Evolutionary conservation across 2,329 filamentous ascomycete genomes (phyloP).

Genomic region (Penicillium rolfsii): DNA sequence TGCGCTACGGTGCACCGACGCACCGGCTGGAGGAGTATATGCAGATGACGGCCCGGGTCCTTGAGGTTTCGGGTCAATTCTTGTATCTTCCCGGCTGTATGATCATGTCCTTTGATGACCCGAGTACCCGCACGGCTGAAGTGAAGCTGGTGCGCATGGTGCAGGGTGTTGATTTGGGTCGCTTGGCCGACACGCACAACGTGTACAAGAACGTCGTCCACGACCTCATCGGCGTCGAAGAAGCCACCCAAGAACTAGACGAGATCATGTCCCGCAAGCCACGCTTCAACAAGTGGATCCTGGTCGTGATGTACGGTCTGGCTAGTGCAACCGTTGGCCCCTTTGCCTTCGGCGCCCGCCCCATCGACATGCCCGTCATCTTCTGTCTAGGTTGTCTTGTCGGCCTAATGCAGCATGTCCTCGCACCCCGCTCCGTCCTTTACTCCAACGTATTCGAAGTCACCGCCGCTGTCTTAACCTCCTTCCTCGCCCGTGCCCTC

Average conservation of each 20-base stretch:
- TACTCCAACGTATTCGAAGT: constrained; percentile 69
- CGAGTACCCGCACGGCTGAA: constrained; percentile 52
- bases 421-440: constrained; percentile 74
- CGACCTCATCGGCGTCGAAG: constrained; percentile 52
- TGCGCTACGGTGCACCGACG: constrained; percentile 90
- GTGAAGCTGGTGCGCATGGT: constrained; percentile 51
- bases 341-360: constrained; percentile 77
- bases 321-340: constrained; percentile 77
- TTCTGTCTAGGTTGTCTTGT: constrained; percentile 77
- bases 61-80: constrained; percentile 89
- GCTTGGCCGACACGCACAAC: constrained; percentile 51
- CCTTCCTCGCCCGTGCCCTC: constrained; percentile 69
- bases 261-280: constrained; percentile 61
- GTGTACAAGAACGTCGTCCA: constrained; percentile 56
- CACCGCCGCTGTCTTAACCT: constrained; percentile 66
- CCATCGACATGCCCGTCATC: constrained; percentile 77
- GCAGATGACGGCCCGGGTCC: constrained; percentile 81
- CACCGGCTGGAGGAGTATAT: constrained; percentile 92
- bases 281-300: constrained; percentile 59
- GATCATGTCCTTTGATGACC: constrained; percentile 83
- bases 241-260: constrained; percentile 51
- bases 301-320: constrained; percentile 72
- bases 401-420: constrained; percentile 73
- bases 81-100: constrained; percentile 92
- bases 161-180: constrained; percentile 52